Evolutionary conservation across 1,284 basidiomycete genomes (phyloP).

Genomic region (Porogramme epimiltina): DNA sequence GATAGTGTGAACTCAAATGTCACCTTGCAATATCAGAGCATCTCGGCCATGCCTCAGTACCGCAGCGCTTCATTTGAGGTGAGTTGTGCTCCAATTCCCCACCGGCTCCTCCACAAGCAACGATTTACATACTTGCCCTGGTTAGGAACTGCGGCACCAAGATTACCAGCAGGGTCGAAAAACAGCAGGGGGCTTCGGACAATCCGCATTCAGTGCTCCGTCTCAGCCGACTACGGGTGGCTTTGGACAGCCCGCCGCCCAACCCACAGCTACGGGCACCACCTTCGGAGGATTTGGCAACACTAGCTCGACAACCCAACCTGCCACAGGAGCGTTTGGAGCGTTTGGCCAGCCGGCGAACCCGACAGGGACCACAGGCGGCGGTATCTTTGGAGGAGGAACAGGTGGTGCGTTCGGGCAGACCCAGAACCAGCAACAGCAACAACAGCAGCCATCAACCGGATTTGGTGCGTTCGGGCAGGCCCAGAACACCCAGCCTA

Average conservation of each 20-base stretch:
- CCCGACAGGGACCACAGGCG: conserved; percentile 29
- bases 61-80: conserved; percentile 74
- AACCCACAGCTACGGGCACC: conserved; percentile 30
- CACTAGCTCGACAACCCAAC: conserved; percentile 17
- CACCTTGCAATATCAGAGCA: conserved; percentile 69
- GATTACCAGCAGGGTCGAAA: conserved; percentile 80
- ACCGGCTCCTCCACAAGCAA: conserved; percentile 8
- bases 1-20: conserved; percentile 45
- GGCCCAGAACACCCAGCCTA: conserved; percentile 19
- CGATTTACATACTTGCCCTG: neutral
- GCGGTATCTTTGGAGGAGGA: conserved; percentile 41
- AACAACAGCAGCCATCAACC: conserved; percentile 24
- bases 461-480: conserved; percentile 40
- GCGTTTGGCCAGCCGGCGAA: conserved; percentile 33
- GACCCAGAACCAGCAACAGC: conserved; percentile 9
- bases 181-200: conserved; percentile 54
- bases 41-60: conserved; percentile 73
- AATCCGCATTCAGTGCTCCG: conserved; percentile 43
- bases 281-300: conserved; percentile 34
- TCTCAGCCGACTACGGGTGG: conserved; percentile 30
- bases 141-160: conserved; percentile 71
- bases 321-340: conserved; percentile 42
- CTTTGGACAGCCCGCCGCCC: conserved; percentile 32
- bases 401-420: conserved; percentile 32
- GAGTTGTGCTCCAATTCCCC: too few relatives aligned